A percentile compares a stretch with the other conserved stretches of the same genome.
These are phyloP conservation scores for Phytopythium delawarense DNA, from an alignment of 352 stramenopile species.

Conservation along the genomic window DNA sequence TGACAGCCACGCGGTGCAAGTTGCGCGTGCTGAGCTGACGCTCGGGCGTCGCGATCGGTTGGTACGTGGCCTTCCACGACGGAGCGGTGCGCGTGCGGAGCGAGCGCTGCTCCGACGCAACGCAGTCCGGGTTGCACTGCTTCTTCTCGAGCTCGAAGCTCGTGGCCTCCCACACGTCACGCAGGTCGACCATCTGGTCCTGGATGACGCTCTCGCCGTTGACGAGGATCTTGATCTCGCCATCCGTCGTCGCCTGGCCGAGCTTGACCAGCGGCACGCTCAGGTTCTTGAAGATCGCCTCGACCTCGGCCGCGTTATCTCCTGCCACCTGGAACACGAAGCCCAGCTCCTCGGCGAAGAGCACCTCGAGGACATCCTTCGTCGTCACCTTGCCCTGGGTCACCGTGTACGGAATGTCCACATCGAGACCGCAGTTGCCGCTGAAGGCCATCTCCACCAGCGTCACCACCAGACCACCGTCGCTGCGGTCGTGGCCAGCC, in stretches of 20 bases:
- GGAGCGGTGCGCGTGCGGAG: conserved; percentile 85
- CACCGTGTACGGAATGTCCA: conserved; percentile 77
- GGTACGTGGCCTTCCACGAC: conserved; percentile 90
- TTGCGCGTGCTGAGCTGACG: conserved; percentile 72
- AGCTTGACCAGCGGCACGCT: conserved; percentile 88
- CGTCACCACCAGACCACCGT: conserved; percentile 95
- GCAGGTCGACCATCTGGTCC: conserved; percentile 79
- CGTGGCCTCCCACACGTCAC: conserved; percentile 98
- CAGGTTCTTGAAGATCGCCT: conserved; percentile 82
- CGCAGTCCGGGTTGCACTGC: conserved; percentile 96
- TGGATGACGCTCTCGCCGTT: conserved; percentile 77
- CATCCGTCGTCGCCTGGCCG: conserved; percentile 83
- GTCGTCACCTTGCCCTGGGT: conserved; percentile 31
- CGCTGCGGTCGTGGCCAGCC: conserved; percentile 97
- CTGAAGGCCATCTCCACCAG: conserved; percentile 99
- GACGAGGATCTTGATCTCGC: conserved; percentile 89
- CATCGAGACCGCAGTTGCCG: conserved; percentile 95
- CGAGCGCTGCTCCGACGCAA: conserved; percentile 91
- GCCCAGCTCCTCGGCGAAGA: conserved; percentile 98
- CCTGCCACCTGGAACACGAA: conserved; percentile 95
- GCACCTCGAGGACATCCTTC: conserved; percentile 57
- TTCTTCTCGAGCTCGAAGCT: conserved; percentile 97
- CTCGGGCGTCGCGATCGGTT: conserved; percentile 74
- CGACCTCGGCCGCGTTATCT: conserved; percentile 51
- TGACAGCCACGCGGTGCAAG: conserved; percentile 94